Conservation (phyloP, 2,329 filamentous ascomycete genomes). For the Colletotrichum sp. region DNA sequence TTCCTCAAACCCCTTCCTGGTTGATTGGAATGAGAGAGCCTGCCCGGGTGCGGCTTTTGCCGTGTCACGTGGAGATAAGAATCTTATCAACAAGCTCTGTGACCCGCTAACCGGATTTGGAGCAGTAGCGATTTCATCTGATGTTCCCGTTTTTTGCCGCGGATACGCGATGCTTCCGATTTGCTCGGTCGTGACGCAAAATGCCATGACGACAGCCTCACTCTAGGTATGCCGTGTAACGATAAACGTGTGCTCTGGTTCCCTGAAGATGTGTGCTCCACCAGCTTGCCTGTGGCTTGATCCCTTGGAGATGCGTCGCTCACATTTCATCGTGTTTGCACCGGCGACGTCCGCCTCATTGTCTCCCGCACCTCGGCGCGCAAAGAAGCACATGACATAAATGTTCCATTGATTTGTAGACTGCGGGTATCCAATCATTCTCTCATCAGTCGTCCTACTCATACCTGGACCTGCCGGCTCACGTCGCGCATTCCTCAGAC, state of each 20-base stretch:
- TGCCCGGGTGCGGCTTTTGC: background rate
- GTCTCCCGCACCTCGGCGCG: background rate
- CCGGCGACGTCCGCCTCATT: background rate
- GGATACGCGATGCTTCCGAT: background rate
- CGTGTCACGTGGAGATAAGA: constrained; percentile 16
- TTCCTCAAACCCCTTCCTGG: constrained; percentile 14
- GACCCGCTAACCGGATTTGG: background rate
- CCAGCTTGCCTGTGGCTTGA: background rate
- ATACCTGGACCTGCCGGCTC: background rate
- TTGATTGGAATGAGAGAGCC: constrained; percentile 12
- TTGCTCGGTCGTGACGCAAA: background rate
- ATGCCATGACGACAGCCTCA: background rate
- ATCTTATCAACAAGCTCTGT: background rate
- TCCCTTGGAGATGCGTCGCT: background rate
- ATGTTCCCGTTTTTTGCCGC: background rate
- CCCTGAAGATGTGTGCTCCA: background rate
- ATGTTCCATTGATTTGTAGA: background rate
- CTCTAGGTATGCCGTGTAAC: background rate
- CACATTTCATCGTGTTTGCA: background rate
- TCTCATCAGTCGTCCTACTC: background rate
- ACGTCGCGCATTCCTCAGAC: background rate
- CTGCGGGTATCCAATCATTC: background rate
- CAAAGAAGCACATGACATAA: background rate
- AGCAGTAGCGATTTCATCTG: background rate
- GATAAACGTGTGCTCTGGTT: background rate